Base-by-base conservation (phyloP, 257 asterid genomes). In the Solanum lignicaule region DNA sequence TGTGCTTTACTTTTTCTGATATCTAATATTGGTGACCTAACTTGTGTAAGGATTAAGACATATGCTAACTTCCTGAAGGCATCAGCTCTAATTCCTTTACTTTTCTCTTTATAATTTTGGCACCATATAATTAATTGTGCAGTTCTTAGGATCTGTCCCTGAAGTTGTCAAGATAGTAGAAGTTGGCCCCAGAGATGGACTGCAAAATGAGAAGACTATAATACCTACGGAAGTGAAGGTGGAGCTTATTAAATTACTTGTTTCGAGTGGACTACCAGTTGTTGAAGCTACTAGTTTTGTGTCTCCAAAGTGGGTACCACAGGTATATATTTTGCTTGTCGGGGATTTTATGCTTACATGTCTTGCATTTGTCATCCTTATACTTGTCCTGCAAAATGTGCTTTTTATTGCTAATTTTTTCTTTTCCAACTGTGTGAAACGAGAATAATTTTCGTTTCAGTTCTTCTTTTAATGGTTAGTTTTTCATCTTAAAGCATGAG, bases 291-390 rank as follows among this genome's bases (percentile, higher is more conserved):
- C 98, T 75, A 95, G 99, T 90, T 95, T 96, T 90, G 98, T 96
- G 90, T 96, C 99, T 25, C 98, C 97, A 87, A 96, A 95, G 93
- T 96, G 99, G 98, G 98, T 96, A 76, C 99, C 98, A 41, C 98
- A 96, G 98, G 99, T 95, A 89, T 86, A 48, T 9, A 21, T 25
- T 25, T 66, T 62, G 33, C 33, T 82, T 62, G 41, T 87, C 33
- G 31, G 20, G 20, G 29, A 48, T 82, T 18, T 82, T 82, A 29
- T 82, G 69, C 39, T 48, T 82, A 10, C 4, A 2, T 48, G 8
- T 82, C 27, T 48, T 82, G 41, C 85, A 48, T 82, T 48, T 48
- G 41, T 48, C 69, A 82, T 48, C 41, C 29, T 81, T 29, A 10
- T 81, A 48, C 12, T 81, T 29, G 20, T 27, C 29, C 39, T 48